Evolutionary conservation across 177 flowering plant species (phyloP).

Genomic region (Tripterygium wilfordii): DNA sequence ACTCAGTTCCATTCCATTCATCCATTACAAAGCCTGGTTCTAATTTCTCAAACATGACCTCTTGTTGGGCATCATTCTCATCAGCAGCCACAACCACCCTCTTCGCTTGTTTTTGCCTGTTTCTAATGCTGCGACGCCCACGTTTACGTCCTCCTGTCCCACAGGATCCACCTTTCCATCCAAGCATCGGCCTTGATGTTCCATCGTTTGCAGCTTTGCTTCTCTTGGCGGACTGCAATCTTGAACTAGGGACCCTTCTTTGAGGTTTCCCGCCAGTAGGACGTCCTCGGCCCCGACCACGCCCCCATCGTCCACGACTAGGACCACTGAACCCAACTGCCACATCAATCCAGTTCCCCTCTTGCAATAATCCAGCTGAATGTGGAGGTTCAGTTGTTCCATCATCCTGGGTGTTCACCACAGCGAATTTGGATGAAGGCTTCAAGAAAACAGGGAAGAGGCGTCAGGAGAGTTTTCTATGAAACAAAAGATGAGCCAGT

Average conservation of each 20-base stretch:
- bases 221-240: conserved; percentile 28
- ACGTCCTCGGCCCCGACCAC: conserved; percentile 47
- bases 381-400: conserved; percentile 22
- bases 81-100: conserved; percentile 16
- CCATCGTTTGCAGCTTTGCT: conserved; percentile 15
- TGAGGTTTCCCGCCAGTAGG: conserved; percentile 44
- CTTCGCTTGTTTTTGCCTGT: conserved; percentile 33
- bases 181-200: conserved; percentile 20
- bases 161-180: conserved; percentile 42
- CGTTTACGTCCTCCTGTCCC: conserved; percentile 50
- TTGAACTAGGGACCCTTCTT: conserved; percentile 25
- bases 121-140: conserved; percentile 53
- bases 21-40: conserved; percentile 23
- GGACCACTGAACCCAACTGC: conserved; percentile 21
- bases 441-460: conserved; percentile 31
- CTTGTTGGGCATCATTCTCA: conserved; percentile 13
- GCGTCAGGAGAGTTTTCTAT: no score
- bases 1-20: conserved; percentile 32
- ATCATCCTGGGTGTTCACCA: conserved; percentile 31
- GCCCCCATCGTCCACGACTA: conserved; percentile 38
- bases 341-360: conserved; percentile 35
- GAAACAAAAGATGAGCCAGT: no score
- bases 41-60: conserved; percentile 19
- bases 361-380: conserved; percentile 23
- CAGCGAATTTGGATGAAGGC: conserved; percentile 36